These are phyloP conservation scores for Zygosaccharomyces gambellarensis DNA, from an alignment of 805 yeast genomes.

Conservation along the genomic window DNA sequence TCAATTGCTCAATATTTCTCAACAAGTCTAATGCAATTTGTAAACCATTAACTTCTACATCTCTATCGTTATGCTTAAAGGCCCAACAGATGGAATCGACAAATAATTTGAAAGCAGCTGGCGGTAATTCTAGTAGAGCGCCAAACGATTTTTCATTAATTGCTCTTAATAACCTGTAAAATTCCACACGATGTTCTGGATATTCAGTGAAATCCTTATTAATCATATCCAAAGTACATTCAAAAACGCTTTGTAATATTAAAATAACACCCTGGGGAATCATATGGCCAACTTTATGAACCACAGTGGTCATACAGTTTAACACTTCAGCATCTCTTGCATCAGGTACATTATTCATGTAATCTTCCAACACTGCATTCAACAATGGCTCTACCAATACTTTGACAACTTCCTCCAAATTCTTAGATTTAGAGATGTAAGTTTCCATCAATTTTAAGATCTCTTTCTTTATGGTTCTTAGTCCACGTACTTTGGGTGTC, in stretches of 20 bases:
- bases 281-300: constrained; percentile 77
- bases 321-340: constrained; percentile 97
- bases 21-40: constrained; percentile 77
- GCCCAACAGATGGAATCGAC: constrained; percentile 98
- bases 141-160: constrained; percentile 81
- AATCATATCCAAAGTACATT: constrained; percentile 92
- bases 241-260: constrained; percentile 86
- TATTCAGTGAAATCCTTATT: constrained; percentile 92
- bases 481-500: constrained; percentile 89
- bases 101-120: constrained; percentile 84
- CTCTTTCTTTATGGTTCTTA: constrained; percentile 95
- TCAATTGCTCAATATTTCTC: constrained; percentile 75
- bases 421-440: constrained; percentile 81
- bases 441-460: constrained; percentile 83
- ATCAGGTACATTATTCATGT: constrained; percentile 82
- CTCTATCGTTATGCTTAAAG: constrained; percentile 94
- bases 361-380: constrained; percentile 82
- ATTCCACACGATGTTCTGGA: constrained; percentile 97
- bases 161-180: constrained; percentile 82
- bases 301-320: constrained; percentile 89
- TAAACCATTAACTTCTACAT: constrained; percentile 90
- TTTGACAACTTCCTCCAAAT: constrained; percentile 74
- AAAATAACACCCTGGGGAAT: constrained; percentile 86
- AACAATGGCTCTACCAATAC: constrained; percentile 80
- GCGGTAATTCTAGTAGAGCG: constrained; percentile 83